Base-by-base conservation (phyloP, 352 stramenopile species). In the Phytophthora quininea region DNA sequence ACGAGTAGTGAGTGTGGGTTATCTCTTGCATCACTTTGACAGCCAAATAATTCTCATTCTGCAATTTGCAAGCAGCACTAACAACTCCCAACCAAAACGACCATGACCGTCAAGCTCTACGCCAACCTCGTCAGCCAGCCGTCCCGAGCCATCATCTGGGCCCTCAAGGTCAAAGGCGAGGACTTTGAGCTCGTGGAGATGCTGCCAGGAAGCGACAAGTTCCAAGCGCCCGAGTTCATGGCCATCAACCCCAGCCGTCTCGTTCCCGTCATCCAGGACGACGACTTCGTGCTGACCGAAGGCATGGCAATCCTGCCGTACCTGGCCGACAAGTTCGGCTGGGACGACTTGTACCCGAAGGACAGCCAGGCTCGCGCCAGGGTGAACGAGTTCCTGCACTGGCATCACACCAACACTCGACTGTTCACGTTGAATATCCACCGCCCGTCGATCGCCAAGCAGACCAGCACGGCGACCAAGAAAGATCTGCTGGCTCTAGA, bases 71-170 rank as follows among this genome's bases (percentile, higher is more conserved):
- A 46, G 33, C n/a, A 30, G 3, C 37, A 40, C 6, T 11, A 40
- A 40, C 35, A 62, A 30, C 49, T 14, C 43, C 6, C 6, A 40
- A 40, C 19, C 50, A 30, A 43, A 58, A 35, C 49, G 7, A 54
- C 12, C 10, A 84, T 84, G 75, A 46, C 53, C 19, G 62, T 88
- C 62, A 84, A 74, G 62, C 73, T 90, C n/a, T 89, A 85, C 78
- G 79, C 71, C 30, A 86, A 89, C 69, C 62, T 80, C 53, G 65
- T 88, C 64, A 90, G 82, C 58, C 82, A 90, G 69, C 82, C 79
- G 8, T 75, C 67, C 47, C 66, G 69, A 30, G 27, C 74, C n/a
- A 70, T 86, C 31, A 63, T 55, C 0, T 87, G 75, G 74, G 53
- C 78, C 24, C 73, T 86, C 64, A 77, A 82, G 63, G 57, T 83